phyloP scores from a whole-genome alignment of 495 filamentous ascomycete genomes.

The Penicillium paradoxum region DNA sequence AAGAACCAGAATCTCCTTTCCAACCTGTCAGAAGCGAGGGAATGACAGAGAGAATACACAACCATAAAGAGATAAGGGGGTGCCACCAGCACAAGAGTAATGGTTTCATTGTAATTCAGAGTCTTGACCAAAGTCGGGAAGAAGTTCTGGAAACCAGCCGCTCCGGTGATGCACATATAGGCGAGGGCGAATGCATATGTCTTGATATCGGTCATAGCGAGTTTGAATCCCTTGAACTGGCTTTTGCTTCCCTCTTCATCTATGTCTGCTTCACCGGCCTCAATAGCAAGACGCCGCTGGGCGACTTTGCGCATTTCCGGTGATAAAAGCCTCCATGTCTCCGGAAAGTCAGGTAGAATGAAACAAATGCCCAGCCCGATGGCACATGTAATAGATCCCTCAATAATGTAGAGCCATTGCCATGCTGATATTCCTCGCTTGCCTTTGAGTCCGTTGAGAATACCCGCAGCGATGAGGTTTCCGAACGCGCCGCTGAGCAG shows the following conservation, averaged over 20 bases:
- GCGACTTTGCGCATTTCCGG: conserved; percentile 48
- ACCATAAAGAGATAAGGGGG: conserved; percentile 56
- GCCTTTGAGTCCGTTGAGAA: conserved; percentile 39
- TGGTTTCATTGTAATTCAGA: conserved; percentile 35
- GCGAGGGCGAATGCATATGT: conserved; percentile 45
- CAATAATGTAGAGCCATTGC: conserved; percentile 52
- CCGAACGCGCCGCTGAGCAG: conserved; percentile 61
- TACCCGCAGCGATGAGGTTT: conserved; percentile 56
- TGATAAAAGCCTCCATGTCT: conserved; percentile 42
- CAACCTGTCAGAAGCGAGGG: conserved; percentile 41
- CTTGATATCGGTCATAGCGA: conserved; percentile 49
- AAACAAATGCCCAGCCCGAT: conserved; percentile 37
- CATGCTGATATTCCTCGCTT: conserved; percentile 40
- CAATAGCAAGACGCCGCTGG: conserved; percentile 44
- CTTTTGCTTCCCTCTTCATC: conserved; percentile 46
- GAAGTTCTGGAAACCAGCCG: conserved; percentile 52
- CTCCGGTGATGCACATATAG: conserved; percentile 49
- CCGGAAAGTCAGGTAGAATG: conserved; percentile 47
- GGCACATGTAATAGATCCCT: conserved; percentile 38
- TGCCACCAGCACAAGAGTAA: conserved; percentile 47
- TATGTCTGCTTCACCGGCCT: conserved; percentile 45
- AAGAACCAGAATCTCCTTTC: conserved; percentile 50
- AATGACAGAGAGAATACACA: conserved; percentile 42
- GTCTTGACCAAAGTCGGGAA: conserved; percentile 48
- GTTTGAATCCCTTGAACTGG: conserved; percentile 46